Evolutionary conservation across 441 rosid genomes (phyloP).

Genomic region (Flueggea neowawraea): DNA sequence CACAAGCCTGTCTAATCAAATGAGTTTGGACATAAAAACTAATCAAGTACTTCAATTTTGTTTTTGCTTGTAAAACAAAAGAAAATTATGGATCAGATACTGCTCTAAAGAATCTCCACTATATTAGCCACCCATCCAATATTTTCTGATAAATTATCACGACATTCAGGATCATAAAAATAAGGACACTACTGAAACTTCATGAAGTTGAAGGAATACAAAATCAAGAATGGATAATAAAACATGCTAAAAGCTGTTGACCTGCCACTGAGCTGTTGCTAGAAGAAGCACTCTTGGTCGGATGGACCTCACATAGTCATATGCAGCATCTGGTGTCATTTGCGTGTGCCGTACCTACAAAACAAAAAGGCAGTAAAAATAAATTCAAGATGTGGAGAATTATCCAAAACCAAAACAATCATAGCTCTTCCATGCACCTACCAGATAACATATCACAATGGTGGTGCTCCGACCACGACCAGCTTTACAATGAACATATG

Average conservation of each 20-base stretch:
- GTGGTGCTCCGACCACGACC: slow-evolving; percentile 99
- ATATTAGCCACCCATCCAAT: too few relatives aligned
- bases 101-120: too few relatives aligned
- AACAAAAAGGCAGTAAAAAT: neutral
- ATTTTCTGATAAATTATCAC: too few relatives aligned
- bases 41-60: too few relatives aligned
- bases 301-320: slow-evolving; percentile 70
- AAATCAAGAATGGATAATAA: neutral
- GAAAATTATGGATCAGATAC: too few relatives aligned
- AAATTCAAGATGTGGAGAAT: neutral
- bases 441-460: slow-evolving; percentile 88
- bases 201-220: too few relatives aligned
- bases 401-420: neutral
- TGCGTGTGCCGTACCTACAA: slow-evolving; percentile 67
- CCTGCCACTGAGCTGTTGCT: slow-evolving; percentile 93
- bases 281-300: slow-evolving; percentile 91
- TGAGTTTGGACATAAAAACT: too few relatives aligned
- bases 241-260: slow-evolving; percentile 16
- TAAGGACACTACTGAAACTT: too few relatives aligned
- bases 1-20: too few relatives aligned
- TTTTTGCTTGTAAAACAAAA: too few relatives aligned
- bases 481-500: slow-evolving; percentile 97
- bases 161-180: too few relatives aligned
- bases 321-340: slow-evolving; percentile 90
- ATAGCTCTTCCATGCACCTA: slow-evolving; percentile 20